Evolutionary conservation across 208 protist genomes (phyloP), one percentile per base, ranked within the genome.

Genomic region (Naegleria lovaniensis): DNA sequence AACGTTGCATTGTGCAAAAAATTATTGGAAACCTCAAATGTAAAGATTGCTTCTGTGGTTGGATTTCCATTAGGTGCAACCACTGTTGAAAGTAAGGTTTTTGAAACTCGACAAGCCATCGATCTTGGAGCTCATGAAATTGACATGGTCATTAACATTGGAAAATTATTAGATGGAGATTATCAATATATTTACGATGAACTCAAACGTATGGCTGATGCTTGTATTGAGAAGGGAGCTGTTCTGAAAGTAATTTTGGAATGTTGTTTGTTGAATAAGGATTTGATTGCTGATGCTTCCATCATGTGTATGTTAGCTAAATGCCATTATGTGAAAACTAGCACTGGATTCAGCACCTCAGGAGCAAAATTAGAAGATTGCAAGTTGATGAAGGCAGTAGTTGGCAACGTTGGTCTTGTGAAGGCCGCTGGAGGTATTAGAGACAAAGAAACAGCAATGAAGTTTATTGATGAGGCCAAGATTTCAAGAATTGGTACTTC

Each of bases 141-240:
- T 39, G 97, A 99, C 92, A 97, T 98, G 96, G 97, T 99, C 39
- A 91, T 98, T 40, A 98, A 98, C 92, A 92, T 98, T 33, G 97
- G 97, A 51, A 92, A 91, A 16, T 59, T 98, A 36, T 96, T 97
- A 92, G 95, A 96, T 85, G 94, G 93, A 90, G 91, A 96, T 90
- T 98, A 97, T 92, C 6, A n/a, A 16, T 92, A 92, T 51, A 96
- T 98, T 38, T 96, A 95, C 90, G 92, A 92, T 0, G 97, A 99
- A 90, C 96, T 99, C 85, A 93, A 95, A 85, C 92, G 91, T 15
- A 95, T 98, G 33, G 91, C 94, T 11, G 90, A 92, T 75, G 94
- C 94, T 3, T 95, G 94, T 90, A 88, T 51, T 0, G 83, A 83
- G 0, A 79, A 91, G 33, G 13, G 41, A 79, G 95, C 90, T 29